Evolutionary conservation across 306 rosid genomes (phyloP).

Genomic region (Crotalaria pallida): DNA sequence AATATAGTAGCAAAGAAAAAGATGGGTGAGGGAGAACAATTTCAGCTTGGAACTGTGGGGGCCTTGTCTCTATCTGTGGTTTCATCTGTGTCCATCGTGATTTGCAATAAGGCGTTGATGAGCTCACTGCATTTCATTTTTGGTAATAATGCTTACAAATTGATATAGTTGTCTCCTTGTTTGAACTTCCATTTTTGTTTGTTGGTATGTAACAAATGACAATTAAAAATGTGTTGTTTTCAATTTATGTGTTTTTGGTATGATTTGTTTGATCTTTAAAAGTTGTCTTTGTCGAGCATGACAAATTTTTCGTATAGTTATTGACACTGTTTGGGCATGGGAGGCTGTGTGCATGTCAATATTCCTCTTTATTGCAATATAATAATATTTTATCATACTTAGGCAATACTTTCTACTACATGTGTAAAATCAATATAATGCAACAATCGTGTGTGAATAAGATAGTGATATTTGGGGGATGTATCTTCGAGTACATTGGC

Average conservation of each 20-base stretch:
- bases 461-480: background rate
- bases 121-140: slow-evolving; percentile 65
- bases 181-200: background rate
- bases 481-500: too few relatives aligned
- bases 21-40: slow-evolving; percentile 68
- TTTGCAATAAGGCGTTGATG: slow-evolving; percentile 78
- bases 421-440: background rate
- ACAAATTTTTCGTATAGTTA: background rate
- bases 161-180: background rate
- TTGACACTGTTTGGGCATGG: background rate
- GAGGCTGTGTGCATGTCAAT: background rate
- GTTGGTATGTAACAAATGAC: too few relatives aligned
- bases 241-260: background rate
- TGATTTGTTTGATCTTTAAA: background rate
- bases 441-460: background rate
- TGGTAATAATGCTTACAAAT: slow-evolving; percentile 37
- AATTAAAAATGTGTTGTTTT: background rate
- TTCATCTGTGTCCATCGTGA: slow-evolving; percentile 83
- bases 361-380: background rate
- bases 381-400: background rate
- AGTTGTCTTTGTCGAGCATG: background rate
- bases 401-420: background rate
- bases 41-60: slow-evolving; percentile 74
- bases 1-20: slow-evolving; percentile 24
- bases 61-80: slow-evolving; percentile 80